phyloP scores from a whole-genome alignment of 331 rosid genomes.

The Acacia concinna region DNA sequence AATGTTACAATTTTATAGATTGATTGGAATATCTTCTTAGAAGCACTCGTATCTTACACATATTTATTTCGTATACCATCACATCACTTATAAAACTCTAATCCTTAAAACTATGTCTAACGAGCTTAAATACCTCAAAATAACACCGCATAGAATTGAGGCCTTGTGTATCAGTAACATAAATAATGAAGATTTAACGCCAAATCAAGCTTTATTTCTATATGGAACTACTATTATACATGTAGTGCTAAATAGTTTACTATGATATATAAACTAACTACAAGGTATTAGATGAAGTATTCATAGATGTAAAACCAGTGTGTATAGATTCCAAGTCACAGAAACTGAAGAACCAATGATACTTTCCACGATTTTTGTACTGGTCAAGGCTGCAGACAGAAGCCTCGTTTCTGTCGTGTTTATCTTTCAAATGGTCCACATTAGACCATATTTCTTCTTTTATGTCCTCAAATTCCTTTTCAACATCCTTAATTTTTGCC shows the following conservation, averaged over 20 bases:
- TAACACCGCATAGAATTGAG: no score
- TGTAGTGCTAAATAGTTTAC: not conserved
- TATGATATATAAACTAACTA: not conserved
- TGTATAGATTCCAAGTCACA: not conserved
- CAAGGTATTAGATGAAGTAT: not conserved
- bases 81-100: no score
- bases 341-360: not conserved
- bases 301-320: not conserved
- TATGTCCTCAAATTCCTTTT: not conserved
- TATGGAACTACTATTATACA: not conserved
- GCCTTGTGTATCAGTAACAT: no score
- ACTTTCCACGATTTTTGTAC: not conserved
- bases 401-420: not conserved
- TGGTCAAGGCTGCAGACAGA: not conserved
- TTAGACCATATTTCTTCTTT: slow-evolving; percentile 13
- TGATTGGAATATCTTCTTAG: no score
- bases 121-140: no score
- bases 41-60: fast-evolving
- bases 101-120: no score
- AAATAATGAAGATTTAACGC: not conserved
- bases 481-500: not conserved
- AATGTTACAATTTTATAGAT: not conserved
- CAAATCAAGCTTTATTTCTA: not conserved
- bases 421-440: not conserved
- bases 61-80: no score